These are phyloP conservation scores for Mycena capillaripes DNA, from an alignment of 768 basidiomycete species.

Conservation along the genomic window DNA sequence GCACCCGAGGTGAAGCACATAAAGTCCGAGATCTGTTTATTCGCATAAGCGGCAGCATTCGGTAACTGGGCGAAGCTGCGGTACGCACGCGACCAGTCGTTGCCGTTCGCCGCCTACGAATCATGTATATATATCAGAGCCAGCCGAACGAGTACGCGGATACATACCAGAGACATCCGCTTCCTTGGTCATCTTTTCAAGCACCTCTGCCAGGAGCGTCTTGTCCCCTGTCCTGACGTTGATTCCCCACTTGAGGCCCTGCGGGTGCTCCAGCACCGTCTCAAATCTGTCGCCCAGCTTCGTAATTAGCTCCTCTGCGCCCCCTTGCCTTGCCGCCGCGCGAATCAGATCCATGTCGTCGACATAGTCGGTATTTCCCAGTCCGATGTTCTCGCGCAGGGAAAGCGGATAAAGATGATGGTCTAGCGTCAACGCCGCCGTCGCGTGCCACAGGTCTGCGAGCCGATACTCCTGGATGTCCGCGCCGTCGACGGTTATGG, in stretches of 20 bases:
- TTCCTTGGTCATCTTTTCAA: conserved; percentile 49
- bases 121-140: too few relatives aligned
- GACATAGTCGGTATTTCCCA: conserved; percentile 45
- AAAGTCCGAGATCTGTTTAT: too few relatives aligned
- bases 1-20: too few relatives aligned
- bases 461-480: too few relatives aligned
- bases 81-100: too few relatives aligned
- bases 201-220: conserved; percentile 39
- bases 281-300: conserved; percentile 27
- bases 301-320: conserved; percentile 35
- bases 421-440: conserved; percentile 44
- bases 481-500: too few relatives aligned
- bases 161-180: conserved; percentile 32
- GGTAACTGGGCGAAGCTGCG: too few relatives aligned
- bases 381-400: conserved; percentile 54
- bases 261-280: conserved; percentile 29
- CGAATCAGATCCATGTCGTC: conserved; percentile 25
- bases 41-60: too few relatives aligned
- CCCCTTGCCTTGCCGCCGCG: conserved; percentile 33
- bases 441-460: conserved; percentile 41
- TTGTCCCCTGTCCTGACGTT: conserved; percentile 30
- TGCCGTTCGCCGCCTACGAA: too few relatives aligned
- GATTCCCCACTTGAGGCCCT: conserved; percentile 11
- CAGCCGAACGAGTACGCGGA: too few relatives aligned
- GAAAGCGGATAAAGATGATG: conserved; percentile 42